Percentiles rank a stretch among this genome's conserved stretches.
Evolutionary conservation across 257 asterid species (phyloP).

Genomic region (Linaria vulgaris): DNA sequence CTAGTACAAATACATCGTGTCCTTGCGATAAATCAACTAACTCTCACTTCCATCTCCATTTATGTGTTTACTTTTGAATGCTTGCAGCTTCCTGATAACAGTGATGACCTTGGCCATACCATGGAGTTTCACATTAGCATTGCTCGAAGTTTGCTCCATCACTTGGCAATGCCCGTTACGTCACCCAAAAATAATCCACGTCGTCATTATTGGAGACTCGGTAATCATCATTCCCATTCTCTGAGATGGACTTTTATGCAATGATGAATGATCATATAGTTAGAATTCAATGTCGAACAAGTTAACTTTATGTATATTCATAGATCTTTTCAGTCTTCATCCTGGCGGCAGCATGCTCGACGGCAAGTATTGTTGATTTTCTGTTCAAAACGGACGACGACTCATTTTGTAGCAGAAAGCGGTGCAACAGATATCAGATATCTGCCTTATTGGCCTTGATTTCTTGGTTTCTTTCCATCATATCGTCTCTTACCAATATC

Average conservation of each 20-base stretch:
- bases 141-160: slow-evolving; percentile 63
- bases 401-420: slow-evolving; percentile 51
- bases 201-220: slow-evolving; percentile 67
- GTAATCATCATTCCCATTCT: slow-evolving; percentile 38
- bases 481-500: slow-evolving; percentile 4
- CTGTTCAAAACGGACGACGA: slow-evolving; percentile 44
- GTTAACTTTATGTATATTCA: slow-evolving; percentile 4
- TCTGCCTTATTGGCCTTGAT: slow-evolving; percentile 26
- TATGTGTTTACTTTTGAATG: too few relatives aligned
- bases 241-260: not conserved
- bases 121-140: slow-evolving; percentile 74
- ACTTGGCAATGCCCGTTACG: slow-evolving; percentile 43
- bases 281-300: slow-evolving; percentile 21
- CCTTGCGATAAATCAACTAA: not conserved
- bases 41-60: not conserved
- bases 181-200: slow-evolving; percentile 52
- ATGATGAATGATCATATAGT: too few relatives aligned
- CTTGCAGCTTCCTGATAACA: slow-evolving; percentile 66
- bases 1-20: too few relatives aligned
- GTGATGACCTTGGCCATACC: slow-evolving; percentile 79
- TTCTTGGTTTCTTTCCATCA: slow-evolving; percentile 3
- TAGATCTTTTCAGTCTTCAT: slow-evolving; percentile 63
- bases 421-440: slow-evolving; percentile 52
- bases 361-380: slow-evolving; percentile 58
- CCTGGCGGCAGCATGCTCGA: slow-evolving; percentile 74